Evolutionary conservation across 2,329 filamentous ascomycete genomes (phyloP), one percentile per base, ranked within the genome.

Genomic region (Apiospora hydei): DNA sequence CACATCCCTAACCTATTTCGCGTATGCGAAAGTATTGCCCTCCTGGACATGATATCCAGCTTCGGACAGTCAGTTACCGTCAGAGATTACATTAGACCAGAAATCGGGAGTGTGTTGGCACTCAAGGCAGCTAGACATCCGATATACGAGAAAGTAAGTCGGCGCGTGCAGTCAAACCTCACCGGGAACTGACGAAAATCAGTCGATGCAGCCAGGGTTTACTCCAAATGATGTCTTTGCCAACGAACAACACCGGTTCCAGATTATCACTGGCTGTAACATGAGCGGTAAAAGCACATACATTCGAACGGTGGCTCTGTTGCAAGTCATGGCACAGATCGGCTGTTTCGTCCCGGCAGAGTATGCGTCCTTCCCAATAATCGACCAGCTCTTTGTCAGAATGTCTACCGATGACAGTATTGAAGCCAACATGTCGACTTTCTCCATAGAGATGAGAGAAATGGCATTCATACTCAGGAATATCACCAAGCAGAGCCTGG

Each of bases 251-350:
- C 91, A 91, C 47, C 90, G 95, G 1, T 97, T 98, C 77, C 95
- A 98, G 75, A 93, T 98, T 73, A 92, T 99, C 74, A 98, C 96
- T 0, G 96, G 96, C 4, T 97, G 94, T 80, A 99, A 99, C 77
- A 99, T 99, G 96, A 97, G 94, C 77, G 96, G 95, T 0, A 99
- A 98, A 81, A 97, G 93, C 75, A 99, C 95, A 0, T 98, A 98
- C 78, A 98, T 98, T 74, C 91, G 94, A 69, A 92, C 93, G 1
- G 86, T 97, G 34, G 94, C 96, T 0, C 84, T 99, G 44, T 90
- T 97, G 78, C 90, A 93, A 64, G 91, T 99, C 72, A 98, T 99
- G 95, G 94, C 94, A 0, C 96, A 99, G 78, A 91, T 98, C 69
- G 96, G 95, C 3, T 93, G 91, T 77, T 98, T 97, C 80, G 92